phyloP scores from a whole-genome alignment of 2,329 filamentous ascomycete genomes.

The Fusarium udum region DNA sequence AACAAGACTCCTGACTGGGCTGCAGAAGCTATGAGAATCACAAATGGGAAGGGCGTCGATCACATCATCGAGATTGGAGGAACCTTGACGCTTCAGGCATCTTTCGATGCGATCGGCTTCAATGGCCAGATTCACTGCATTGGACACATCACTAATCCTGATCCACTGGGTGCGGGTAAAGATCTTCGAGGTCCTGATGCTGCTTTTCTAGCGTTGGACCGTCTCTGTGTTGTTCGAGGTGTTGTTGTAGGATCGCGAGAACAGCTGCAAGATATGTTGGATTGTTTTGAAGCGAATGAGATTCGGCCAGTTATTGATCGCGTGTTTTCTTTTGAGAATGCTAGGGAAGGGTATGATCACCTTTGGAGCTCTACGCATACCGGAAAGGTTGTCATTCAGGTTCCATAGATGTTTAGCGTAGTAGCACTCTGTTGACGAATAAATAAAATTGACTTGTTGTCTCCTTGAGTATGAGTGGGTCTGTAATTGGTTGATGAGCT shows the following conservation, averaged over 20 bases:
- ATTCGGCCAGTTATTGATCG: conserved; percentile 15
- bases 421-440: background rate
- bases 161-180: background rate
- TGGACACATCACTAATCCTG: background rate
- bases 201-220: conserved; percentile 15
- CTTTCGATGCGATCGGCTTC: background rate
- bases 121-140: background rate
- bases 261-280: conserved; percentile 23
- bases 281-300: conserved; percentile 15
- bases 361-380: conserved; percentile 23
- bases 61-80: background rate
- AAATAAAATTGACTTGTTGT: background rate
- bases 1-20: background rate
- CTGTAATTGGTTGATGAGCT: no score
- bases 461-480: no score
- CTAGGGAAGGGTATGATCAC: conserved; percentile 10
- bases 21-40: background rate
- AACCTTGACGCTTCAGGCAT: background rate
- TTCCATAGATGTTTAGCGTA: background rate
- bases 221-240: conserved; percentile 14
- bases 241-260: conserved; percentile 28
- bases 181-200: background rate
- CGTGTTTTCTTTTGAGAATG: conserved; percentile 2
- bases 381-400: conserved; percentile 13
- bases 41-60: background rate